Evolutionary conservation across 768 basidiomycete genomes (phyloP).

Genomic region (Lactifluus subvellereus): DNA sequence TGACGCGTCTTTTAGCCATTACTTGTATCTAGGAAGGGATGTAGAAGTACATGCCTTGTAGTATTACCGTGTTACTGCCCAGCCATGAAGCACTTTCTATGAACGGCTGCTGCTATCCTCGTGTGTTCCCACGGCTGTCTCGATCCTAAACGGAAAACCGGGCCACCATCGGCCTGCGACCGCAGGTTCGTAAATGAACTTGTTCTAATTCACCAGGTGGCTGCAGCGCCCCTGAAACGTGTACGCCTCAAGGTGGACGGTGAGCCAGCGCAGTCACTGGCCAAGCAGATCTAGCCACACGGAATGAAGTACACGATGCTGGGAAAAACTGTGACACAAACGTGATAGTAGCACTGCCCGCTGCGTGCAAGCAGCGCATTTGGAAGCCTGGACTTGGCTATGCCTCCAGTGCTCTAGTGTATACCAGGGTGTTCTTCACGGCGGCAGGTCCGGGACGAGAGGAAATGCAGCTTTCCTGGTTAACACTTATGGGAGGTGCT

Average conservation of each 20-base stretch:
- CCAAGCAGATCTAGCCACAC: not conserved
- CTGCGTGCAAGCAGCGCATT: not conserved
- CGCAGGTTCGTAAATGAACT: constrained; percentile 13
- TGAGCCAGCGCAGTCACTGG: constrained; percentile 16
- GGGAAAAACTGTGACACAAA: constrained; percentile 3
- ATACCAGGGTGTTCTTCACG: not conserved
- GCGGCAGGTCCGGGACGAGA: not conserved
- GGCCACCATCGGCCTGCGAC: not conserved
- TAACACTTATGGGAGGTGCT: not conserved
- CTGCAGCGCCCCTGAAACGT: constrained; percentile 17
- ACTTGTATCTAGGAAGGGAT: not conserved
- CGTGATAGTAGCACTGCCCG: not conserved
- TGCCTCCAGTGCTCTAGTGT: not conserved
- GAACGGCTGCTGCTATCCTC: constrained; percentile 16
- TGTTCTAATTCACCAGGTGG: constrained; percentile 12
- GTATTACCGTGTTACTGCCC: not conserved
- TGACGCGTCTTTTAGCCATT: not conserved
- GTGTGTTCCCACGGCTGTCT: not conserved
- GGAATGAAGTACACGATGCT: not conserved
- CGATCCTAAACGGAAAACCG: not conserved
- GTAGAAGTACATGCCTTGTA: not conserved
- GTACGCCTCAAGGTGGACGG: constrained; percentile 18
- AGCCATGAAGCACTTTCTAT: constrained; percentile 1
- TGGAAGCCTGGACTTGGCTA: not conserved
- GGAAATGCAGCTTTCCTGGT: not conserved